A percentile compares a stretch with the other conserved stretches of the same genome.
Evolutionary conservation across 768 basidiomycete species (phyloP).

Genomic region (Paxillus involutus): DNA sequence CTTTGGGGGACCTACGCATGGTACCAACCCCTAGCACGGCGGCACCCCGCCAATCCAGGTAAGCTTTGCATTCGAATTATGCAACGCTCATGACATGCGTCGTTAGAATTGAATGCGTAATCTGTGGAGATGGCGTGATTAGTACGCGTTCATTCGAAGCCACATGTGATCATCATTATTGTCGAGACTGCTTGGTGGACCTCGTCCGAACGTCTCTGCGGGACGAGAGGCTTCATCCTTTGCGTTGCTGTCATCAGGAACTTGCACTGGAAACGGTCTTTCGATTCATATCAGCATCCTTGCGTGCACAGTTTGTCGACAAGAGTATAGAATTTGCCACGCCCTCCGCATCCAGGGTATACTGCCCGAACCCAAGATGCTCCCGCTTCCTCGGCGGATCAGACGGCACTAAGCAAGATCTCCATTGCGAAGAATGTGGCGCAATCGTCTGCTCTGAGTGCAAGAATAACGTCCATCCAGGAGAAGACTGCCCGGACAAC

Average conservation of each 20-base stretch:
- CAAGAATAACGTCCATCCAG: constrained; percentile 45
- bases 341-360: constrained; percentile 43
- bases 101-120: constrained; percentile 36
- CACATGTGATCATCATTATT: constrained; percentile 49
- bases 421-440: constrained; percentile 43
- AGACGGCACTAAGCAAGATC: constrained; percentile 1
- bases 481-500: constrained; percentile 42
- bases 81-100: neutral
- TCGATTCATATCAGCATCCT: constrained; percentile 28
- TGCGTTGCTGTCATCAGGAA: constrained; percentile 46
- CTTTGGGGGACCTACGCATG: neutral
- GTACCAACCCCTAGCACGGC: neutral
- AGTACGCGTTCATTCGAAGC: constrained; percentile 31
- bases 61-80: neutral
- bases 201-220: constrained; percentile 42
- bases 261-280: constrained; percentile 29
- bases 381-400: constrained; percentile 53
- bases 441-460: constrained; percentile 46
- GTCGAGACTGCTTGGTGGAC: constrained; percentile 40
- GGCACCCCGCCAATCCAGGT: neutral
- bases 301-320: constrained; percentile 33
- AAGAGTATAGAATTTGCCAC: constrained; percentile 50
- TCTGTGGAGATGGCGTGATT: constrained; percentile 39
- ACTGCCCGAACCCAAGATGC: constrained; percentile 49
- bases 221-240: constrained; percentile 54